Evolutionary conservation across 257 asterid species (phyloP).

Genomic region (Plantago major): DNA sequence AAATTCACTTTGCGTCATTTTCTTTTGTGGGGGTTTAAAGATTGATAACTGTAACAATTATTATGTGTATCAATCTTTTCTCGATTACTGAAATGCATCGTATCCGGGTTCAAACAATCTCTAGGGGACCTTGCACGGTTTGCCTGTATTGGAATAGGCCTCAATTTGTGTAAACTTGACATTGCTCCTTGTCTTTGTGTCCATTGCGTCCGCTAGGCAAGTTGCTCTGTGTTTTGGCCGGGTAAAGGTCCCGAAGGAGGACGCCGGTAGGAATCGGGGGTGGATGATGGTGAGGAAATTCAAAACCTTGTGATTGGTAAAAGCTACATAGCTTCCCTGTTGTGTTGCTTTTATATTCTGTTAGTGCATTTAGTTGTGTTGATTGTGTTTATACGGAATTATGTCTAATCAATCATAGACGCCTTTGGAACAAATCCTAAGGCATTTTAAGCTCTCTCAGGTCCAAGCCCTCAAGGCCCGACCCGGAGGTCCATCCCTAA

Average conservation of each 20-base stretch:
- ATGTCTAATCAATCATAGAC: too few species aligned
- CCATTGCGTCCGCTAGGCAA: constrained; percentile 58
- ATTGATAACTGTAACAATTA: constrained; percentile 47
- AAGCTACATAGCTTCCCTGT: constrained; percentile 50
- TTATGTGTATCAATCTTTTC: constrained; percentile 70
- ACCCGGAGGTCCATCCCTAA: too few species aligned
- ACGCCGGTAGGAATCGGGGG: constrained; percentile 22
- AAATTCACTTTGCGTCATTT: constrained; percentile 29
- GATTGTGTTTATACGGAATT: too few species aligned
- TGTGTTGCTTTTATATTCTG: constrained; percentile 66
- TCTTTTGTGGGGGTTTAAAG: constrained; percentile 29
- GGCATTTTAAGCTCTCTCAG: too few species aligned
- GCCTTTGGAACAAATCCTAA: too few species aligned
- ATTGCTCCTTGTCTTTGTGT: constrained; percentile 55
- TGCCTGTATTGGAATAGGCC: constrained; percentile 62
- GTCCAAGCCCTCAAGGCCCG: too few species aligned
- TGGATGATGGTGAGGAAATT: constrained; percentile 38
- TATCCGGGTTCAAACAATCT: constrained; percentile 27
- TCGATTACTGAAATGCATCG: constrained; percentile 24
- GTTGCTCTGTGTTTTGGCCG: constrained; percentile 58
- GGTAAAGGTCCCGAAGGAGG: constrained; percentile 42
- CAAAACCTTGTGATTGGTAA: constrained; percentile 47
- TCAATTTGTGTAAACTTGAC: constrained; percentile 76
- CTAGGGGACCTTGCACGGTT: constrained; percentile 29
- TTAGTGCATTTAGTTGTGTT: constrained; percentile 55